phyloP scores from a whole-genome alignment of 2,329 filamentous ascomycete genomes.

The Hymenoscyphus salicellus region DNA sequence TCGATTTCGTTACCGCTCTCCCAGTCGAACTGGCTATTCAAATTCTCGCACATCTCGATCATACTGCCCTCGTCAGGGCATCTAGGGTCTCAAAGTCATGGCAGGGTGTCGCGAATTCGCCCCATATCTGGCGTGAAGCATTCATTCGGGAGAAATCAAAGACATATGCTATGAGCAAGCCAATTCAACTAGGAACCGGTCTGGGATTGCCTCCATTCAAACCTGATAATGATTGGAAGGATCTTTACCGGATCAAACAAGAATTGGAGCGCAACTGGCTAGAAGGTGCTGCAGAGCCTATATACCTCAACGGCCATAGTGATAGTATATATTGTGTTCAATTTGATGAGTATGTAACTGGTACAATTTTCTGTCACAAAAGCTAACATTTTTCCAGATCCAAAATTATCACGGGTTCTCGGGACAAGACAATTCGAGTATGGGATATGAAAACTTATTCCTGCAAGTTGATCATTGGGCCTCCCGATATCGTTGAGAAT shows the following conservation, averaged over 20 bases:
- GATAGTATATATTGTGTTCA: constrained; percentile 98
- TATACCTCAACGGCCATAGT: constrained; percentile 88
- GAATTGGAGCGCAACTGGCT: constrained; percentile 79
- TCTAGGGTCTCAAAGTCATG: constrained; percentile 52
- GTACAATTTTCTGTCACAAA: not conserved
- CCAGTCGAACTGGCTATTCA: constrained; percentile 59
- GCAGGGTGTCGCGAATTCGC: constrained; percentile 47
- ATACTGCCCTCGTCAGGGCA: constrained; percentile 48
- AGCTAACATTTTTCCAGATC: constrained; percentile 48
- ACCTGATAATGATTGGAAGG: constrained; percentile 76
- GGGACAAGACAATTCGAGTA: constrained; percentile 90
- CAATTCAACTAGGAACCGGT: constrained; percentile 52
- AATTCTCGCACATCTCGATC: constrained; percentile 56
- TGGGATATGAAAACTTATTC: constrained; percentile 91
- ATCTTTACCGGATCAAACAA: constrained; percentile 74
- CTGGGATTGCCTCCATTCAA: constrained; percentile 54
- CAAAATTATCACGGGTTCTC: constrained; percentile 95
- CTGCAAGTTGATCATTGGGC: constrained; percentile 83
- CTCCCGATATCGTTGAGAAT: constrained; percentile 60
- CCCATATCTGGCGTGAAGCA: constrained; percentile 62
- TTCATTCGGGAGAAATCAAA: constrained; percentile 59
- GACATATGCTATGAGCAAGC: constrained; percentile 56
- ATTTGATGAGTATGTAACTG: constrained; percentile 77
- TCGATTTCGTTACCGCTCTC: constrained; percentile 57
- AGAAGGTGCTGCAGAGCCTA: constrained; percentile 70